Percentiles rank a stretch among this genome's conserved stretches.
phyloP scores from a whole-genome alignment of 2,329 filamentous ascomycete species.

The Nothophaeocryptopus gaeumannii region DNA sequence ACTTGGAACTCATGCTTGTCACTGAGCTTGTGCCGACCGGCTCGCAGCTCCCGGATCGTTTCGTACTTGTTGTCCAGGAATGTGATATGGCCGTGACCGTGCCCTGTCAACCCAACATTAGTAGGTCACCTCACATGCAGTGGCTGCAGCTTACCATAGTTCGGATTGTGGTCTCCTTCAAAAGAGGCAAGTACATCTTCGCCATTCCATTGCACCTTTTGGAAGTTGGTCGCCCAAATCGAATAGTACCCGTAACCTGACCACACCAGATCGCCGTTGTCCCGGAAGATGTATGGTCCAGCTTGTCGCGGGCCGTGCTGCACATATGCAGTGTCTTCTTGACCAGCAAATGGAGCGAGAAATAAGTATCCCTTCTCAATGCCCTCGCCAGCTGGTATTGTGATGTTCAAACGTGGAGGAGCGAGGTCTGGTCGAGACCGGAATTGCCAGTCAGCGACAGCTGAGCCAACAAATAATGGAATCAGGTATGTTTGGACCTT shows the following conservation, averaged over 20 bases:
- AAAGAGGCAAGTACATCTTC: conserved; percentile 55
- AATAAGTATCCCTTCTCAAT: conserved; percentile 48
- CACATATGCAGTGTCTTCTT: conserved; percentile 24
- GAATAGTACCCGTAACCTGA: conserved; percentile 55
- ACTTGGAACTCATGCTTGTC: conserved; percentile 56
- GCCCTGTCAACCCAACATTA: neutral
- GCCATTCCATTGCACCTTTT: conserved; percentile 50
- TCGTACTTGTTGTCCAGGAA: conserved; percentile 56
- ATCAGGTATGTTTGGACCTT: neutral
- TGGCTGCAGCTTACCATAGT: conserved; percentile 38
- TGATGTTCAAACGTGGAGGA: conserved; percentile 46
- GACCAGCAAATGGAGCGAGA: conserved; percentile 38
- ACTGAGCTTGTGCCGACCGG: conserved; percentile 45
- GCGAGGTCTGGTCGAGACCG: conserved; percentile 46
- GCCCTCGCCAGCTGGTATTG: conserved; percentile 41
- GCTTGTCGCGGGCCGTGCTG: conserved; percentile 51
- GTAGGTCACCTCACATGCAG: too few relatives aligned
- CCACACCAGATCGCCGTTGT: conserved; percentile 57
- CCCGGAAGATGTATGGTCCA: conserved; percentile 55
- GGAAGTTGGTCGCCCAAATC: conserved; percentile 56
- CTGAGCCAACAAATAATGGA: conserved; percentile 34
- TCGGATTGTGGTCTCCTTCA: conserved; percentile 53
- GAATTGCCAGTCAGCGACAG: conserved; percentile 53
- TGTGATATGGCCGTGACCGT: conserved; percentile 46
- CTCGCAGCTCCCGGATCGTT: conserved; percentile 53